phyloP scores from a whole-genome alignment of 2,329 filamentous ascomycete species.

The Exutisphaerella laricina region DNA sequence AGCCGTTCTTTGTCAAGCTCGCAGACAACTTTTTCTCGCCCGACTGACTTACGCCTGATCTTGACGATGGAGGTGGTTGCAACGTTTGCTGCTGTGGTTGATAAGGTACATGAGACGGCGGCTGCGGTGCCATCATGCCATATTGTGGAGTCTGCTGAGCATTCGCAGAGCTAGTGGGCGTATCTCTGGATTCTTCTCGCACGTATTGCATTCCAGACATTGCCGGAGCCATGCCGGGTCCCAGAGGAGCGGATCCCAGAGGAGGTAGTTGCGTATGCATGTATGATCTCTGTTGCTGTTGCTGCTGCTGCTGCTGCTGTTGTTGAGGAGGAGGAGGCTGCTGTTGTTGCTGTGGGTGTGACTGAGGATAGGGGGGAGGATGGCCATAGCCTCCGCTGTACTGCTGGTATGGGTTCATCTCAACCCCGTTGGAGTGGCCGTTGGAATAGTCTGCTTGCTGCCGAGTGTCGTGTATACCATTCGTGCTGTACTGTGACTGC shows the following conservation, averaged over 20 bases:
- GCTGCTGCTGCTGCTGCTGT: slow-evolving; percentile 16
- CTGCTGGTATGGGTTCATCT: slow-evolving; percentile 23
- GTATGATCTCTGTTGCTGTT: slow-evolving; percentile 11
- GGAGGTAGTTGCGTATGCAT: slow-evolving; percentile 22
- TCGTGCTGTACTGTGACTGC: slow-evolving; percentile 16
- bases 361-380: slow-evolving; percentile 13
- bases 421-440: slow-evolving; percentile 17
- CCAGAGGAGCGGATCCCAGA: slow-evolving; percentile 14
- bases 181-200: slow-evolving; percentile 17
- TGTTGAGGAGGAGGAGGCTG: slow-evolving; percentile 11
- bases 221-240: slow-evolving; percentile 11
- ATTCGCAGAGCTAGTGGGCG: slow-evolving; percentile 20
- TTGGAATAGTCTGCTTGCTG: slow-evolving; percentile 16
- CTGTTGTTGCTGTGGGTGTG: slow-evolving; percentile 13
- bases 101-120: slow-evolving; percentile 11
- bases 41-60: slow-evolving; percentile 7
- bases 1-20: slow-evolving; percentile 15
- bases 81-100: slow-evolving; percentile 9
- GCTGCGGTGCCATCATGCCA: slow-evolving; percentile 13
- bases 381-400: slow-evolving; percentile 18
- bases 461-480: slow-evolving; percentile 16
- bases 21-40: slow-evolving; percentile 18
- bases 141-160: slow-evolving; percentile 14
- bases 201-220: slow-evolving; percentile 16
- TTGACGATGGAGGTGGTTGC: slow-evolving; percentile 5